Percentiles rank a stretch among this genome's conserved stretches.
phyloP scores from a whole-genome alignment of 2,329 filamentous ascomycete genomes.

The Ophiosphaerella korrae region DNA sequence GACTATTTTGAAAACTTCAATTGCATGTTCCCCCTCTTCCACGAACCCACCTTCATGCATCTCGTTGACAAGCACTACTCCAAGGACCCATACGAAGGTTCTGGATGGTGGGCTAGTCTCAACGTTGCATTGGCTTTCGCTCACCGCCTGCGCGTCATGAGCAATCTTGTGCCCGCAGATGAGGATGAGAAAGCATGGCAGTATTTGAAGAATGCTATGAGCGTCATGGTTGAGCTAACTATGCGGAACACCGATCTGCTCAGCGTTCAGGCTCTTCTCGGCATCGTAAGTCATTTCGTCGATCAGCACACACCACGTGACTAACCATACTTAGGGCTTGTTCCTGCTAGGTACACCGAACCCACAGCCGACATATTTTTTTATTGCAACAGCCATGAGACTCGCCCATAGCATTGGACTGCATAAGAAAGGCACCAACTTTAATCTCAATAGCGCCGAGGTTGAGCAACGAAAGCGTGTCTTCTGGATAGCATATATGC shows the following conservation, averaged over 20 bases:
- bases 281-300: constrained; percentile 66
- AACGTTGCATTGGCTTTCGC: constrained; percentile 94
- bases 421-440: constrained; percentile 89
- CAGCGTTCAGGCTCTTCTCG: constrained; percentile 90
- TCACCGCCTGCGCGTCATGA: constrained; percentile 91
- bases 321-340: constrained; percentile 60
- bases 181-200: constrained; percentile 95
- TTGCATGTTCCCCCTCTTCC: constrained; percentile 96
- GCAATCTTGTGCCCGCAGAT: constrained; percentile 84
- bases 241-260: constrained; percentile 96
- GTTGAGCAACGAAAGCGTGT: constrained; percentile 86
- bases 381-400: constrained; percentile 88
- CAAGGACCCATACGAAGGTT: constrained; percentile 87
- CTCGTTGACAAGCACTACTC: constrained; percentile 94
- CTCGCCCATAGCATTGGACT: constrained; percentile 92
- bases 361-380: constrained; percentile 88
- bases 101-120: constrained; percentile 97
- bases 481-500: constrained; percentile 77
- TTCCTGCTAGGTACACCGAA: constrained; percentile 97
- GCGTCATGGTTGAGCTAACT: constrained; percentile 86
- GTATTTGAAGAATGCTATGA: constrained; percentile 95
- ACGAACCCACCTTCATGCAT: constrained; percentile 98
- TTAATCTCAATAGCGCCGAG: constrained; percentile 91
- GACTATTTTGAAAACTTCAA: constrained; percentile 99
- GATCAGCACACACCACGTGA: constrained; percentile 2